Evolutionary conservation across 208 protist genomes (phyloP).

Genomic region (Trypanosoma brucei): DNA sequence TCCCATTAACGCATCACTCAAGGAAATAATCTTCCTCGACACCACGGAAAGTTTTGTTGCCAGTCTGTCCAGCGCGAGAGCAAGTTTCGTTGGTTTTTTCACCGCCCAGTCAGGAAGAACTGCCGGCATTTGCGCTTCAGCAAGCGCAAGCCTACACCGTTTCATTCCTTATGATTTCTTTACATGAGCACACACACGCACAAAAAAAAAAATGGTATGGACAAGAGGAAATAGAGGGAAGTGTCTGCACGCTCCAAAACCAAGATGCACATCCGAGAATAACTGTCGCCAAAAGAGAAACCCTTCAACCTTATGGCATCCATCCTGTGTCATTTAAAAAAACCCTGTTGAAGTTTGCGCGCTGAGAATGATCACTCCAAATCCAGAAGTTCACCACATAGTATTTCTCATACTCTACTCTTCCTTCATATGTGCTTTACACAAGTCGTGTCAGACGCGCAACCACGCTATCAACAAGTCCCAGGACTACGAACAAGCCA

Average conservation of each 20-base stretch:
- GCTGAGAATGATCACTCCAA: too few species aligned
- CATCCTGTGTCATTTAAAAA: too few species aligned
- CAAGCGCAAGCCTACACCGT: constrained; percentile 10
- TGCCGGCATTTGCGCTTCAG: constrained; percentile 29
- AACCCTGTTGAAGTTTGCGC: too few species aligned
- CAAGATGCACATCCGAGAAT: too few species aligned
- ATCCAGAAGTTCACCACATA: background rate
- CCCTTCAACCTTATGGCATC: too few species aligned
- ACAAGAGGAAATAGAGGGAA: constrained; percentile 1
- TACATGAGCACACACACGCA: background rate
- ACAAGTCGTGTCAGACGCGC: constrained; percentile 13
- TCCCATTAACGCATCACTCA: constrained; percentile 69
- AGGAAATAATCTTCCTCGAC: constrained; percentile 39
- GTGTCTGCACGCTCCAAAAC: too few species aligned
- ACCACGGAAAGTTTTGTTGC: constrained; percentile 33
- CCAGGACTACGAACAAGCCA: constrained; percentile 80
- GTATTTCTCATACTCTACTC: background rate
- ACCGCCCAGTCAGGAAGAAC: constrained; percentile 72
- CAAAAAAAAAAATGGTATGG: constrained; percentile 10
- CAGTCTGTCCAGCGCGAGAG: constrained; percentile 29
- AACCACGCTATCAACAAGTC: constrained; percentile 61
- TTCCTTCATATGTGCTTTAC: background rate
- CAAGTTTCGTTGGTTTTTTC: constrained; percentile 21
- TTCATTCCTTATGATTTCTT: constrained; percentile 12
- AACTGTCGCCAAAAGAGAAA: too few species aligned